Base-by-base conservation (phyloP, 139 green algal genomes). In the Micractinium conductrix region DNA sequence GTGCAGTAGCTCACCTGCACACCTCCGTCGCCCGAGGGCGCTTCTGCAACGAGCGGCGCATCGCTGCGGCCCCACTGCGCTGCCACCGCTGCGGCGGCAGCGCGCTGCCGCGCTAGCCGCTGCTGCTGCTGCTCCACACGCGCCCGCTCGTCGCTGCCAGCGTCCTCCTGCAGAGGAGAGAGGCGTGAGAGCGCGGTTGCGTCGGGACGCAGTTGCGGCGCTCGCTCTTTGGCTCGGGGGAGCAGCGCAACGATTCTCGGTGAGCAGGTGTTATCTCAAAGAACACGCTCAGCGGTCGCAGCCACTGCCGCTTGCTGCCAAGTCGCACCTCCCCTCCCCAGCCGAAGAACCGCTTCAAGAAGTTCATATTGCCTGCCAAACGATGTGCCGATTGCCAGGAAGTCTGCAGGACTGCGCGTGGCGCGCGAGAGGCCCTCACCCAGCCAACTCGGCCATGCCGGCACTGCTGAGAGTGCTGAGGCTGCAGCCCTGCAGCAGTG, bases 1-100 rank as follows among this genome's bases (percentile, higher is more conserved):
- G n/a, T n/a, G n/a, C n/a, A n/a, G n/a, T n/a, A n/a, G n/a, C 74
- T 0, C 48, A 81, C 74, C 74, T 81, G 74, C 7, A 82, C 55
- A 58, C 76, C 76, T 38, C 76, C 76, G 14, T 55, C 38, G 2
- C 76, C 76, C 0, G 24, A 28, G 5, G 38, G 37, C 1, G 37
- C 42, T 16, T 82, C 76, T 9, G 17, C 14, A 4, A 82, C 21
- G 2, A 82, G 4, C 8, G 55, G 55, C 58, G 53, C 48, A n/a
- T 44, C 33, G 35, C 21, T 30, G 37, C 28, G 42, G 70, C n/a
- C 9, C 63, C 10, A n/a, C 42, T 79, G 16, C 17, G 22, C n/a
- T 28, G 38, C 33, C 38, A 28, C 38, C 38, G 76, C 55, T 43
- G 76, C 53, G 21, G 40, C 24, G 55, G 75, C 55, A 53, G 40